Conservation (phyloP, 495 filamentous ascomycete genomes). For the Aspergillus nidulans region DNA sequence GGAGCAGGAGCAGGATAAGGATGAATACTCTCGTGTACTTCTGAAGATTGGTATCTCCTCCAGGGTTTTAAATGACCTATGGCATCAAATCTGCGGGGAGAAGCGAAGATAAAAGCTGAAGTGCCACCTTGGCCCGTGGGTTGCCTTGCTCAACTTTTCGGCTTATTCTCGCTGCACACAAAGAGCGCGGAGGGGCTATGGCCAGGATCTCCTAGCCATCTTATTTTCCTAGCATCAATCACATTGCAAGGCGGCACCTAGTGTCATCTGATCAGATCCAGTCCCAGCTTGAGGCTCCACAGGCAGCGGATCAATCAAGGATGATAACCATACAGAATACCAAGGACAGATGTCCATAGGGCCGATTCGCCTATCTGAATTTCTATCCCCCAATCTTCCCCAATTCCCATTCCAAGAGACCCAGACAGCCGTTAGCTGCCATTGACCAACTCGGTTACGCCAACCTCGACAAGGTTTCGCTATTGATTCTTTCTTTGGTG, state of each 20-base stretch:
- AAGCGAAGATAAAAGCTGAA: not conserved
- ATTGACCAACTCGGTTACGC: slow-evolving; percentile 3
- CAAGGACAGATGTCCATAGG: not conserved
- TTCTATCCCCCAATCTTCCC: no score
- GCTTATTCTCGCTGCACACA: slow-evolving; percentile 3
- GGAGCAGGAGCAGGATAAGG: not conserved
- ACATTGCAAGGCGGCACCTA: not conserved
- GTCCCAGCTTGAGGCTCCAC: not conserved
- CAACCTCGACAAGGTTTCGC: not conserved
- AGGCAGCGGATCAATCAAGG: not conserved
- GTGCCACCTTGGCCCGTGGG: not conserved
- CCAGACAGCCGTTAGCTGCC: slow-evolving; percentile 2
- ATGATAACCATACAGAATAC: not conserved
- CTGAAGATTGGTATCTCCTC: not conserved
- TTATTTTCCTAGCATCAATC: not conserved
- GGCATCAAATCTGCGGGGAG: not conserved
- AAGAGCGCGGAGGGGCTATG: no score
- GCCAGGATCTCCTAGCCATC: not conserved
- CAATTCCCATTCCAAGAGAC: not conserved
- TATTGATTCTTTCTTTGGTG: not conserved
- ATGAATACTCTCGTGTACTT: no score
- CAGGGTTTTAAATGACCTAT: not conserved
- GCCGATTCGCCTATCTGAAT: no score
- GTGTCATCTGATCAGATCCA: not conserved
- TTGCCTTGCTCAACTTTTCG: slow-evolving; percentile 6